Evolutionary conservation across 495 filamentous ascomycete species (phyloP), one percentile per base, ranked within the genome.

Genomic region (Tuber aestivum): DNA sequence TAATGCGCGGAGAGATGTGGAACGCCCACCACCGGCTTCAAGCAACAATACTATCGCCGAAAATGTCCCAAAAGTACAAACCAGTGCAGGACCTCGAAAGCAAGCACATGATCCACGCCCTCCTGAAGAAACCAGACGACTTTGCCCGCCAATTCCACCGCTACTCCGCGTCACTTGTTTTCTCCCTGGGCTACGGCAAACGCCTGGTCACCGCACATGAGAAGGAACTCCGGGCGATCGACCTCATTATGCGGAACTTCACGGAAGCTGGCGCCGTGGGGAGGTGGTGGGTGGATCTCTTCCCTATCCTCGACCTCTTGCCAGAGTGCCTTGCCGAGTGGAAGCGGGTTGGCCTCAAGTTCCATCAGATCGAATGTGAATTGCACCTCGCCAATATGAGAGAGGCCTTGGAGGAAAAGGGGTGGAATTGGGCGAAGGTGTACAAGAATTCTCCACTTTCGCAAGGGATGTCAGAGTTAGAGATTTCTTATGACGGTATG

Each of bases 61-160:
- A 27, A 10, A 65, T 83, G 2, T 81, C 83, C 23, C 74, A 76
- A 42, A 69, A 48, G 14, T 84, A 84, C 73, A 65, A 76, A 38
- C 73, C 78, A 6, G 70, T 76, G 18, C 84, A 84, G 50, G 68
- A 69, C n/a, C 71, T 81, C 75, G 87, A 89, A 80, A 87, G 86
- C 70, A 86, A 85, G 27, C 77, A 87, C 6, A 83, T 83, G n/a
- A 65, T 85, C 6, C 45, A 76, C 3, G 82, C 82, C 37, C 73
- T 85, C n/a, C 77, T 85, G 5, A 45, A 71, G 4, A 50, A 80
- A 9, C 81, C 83, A 69, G 72, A 71, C 4, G 70, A 77, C 38
- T 86, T 84, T 56, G 80, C 85, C 69, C 77, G 72, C 68, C 81
- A 83, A 70, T 75, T 86, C 70, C 78, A 84, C 69, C 81, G 85